Evolutionary conservation across 2,329 filamentous ascomycete genomes (phyloP), one percentile per base, ranked within the genome.

Genomic region (Xylariaceae sp.): DNA sequence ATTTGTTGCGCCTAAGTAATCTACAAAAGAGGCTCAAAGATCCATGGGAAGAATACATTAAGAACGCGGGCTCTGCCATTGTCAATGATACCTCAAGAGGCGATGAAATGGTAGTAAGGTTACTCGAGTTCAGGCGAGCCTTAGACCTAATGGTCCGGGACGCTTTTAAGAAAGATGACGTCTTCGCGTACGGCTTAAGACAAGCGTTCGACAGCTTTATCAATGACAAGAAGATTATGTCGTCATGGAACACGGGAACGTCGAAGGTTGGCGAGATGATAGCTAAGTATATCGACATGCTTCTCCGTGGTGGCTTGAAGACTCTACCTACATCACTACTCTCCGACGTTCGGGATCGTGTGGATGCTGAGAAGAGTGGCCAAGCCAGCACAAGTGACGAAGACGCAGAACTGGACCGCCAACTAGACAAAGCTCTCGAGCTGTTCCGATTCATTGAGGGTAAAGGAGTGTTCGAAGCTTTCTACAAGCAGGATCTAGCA

Each of bases 261-360:
- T 90, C 91, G 16, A 97, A 95, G 76, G 90, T 95, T 13, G 94
- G 92, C 47, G 94, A 99, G 74, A 96, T 97, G 92, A 95, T 96
- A 63, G 95, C 94, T 29, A 97, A 96, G 71, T 92, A 97, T 65
- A 88, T 99, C 57, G 94, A 99, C 71, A 80, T 88, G 74, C 77
- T 99, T 18, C 80, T 99, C 30, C 85, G 91, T 51, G 90, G 90
- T 47, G 95, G 94, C 1, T 79, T 92, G 44, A 97, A 95, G 70
- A 86, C 87, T 0, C 80, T 95, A 8, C 89, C 89, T 1, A 79
- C 84, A 42, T 80, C 83, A 19, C 76, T 92, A 8, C 75, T 85
- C 1, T 82, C 85, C 0, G 83, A 87, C 61, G 69, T 71, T 37
- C 81, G 80, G 57, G 83, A 85, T 63, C 74, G 80, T 3, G 74